These are phyloP conservation scores for Pichia occidentalis DNA, from an alignment of 805 yeast genomes.

Conservation along the genomic window DNA sequence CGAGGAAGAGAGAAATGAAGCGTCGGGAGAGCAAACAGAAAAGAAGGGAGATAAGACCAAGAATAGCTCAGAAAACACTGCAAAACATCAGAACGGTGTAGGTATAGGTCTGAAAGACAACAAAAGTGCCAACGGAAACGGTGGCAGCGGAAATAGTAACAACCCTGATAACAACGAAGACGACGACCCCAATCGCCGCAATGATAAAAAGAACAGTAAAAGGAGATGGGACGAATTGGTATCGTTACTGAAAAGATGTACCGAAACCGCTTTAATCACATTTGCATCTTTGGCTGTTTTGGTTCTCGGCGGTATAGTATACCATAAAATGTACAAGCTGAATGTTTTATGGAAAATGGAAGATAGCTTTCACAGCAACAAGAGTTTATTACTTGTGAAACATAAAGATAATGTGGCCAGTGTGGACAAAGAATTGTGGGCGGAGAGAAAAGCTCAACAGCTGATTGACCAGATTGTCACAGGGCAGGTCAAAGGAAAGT, in stretches of 20 bases:
- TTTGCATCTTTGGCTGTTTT: slow-evolving; percentile 60
- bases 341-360: slow-evolving; percentile 62
- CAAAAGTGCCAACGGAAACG: neutral
- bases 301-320: slow-evolving; percentile 65
- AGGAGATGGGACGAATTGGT: slow-evolving; percentile 14
- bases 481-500: slow-evolving; percentile 62
- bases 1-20: slow-evolving; percentile 17
- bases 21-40: slow-evolving; percentile 24
- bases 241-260: slow-evolving; percentile 34
- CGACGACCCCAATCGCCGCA: slow-evolving; percentile 11
- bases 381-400: slow-evolving; percentile 49
- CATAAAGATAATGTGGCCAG: slow-evolving; percentile 43
- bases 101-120: neutral
- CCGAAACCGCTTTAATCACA: slow-evolving; percentile 68
- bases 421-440: slow-evolving; percentile 47
- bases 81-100: no score
- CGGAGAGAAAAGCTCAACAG: slow-evolving; percentile 61
- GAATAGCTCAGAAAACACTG: no score
- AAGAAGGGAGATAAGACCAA: no score
- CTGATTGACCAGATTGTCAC: slow-evolving; percentile 56
- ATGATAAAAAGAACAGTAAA: slow-evolving; percentile 8
- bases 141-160: neutral
- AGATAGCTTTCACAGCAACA: slow-evolving; percentile 60
- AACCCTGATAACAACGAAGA: neutral
- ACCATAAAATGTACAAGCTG: slow-evolving; percentile 53